Percentiles rank a stretch among this genome's conserved stretches.
These are phyloP conservation scores for Cyberlindnera euphorbiae DNA, from an alignment of 805 yeast species.

Conservation along the genomic window DNA sequence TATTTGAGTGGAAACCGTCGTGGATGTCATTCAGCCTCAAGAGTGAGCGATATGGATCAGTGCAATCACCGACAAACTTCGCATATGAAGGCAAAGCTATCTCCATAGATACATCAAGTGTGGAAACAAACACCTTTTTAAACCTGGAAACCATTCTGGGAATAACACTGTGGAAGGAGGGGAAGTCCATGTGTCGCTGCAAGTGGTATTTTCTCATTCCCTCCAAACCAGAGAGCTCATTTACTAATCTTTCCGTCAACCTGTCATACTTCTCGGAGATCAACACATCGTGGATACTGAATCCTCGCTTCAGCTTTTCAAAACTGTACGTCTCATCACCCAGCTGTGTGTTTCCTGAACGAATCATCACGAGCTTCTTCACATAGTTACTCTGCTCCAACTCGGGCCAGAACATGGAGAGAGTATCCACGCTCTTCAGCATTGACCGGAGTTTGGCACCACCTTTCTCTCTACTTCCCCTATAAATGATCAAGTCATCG, in stretches of 20 bases:
- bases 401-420: conserved; percentile 10
- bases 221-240: conserved; percentile 1
- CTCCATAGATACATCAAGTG: conserved; percentile 7
- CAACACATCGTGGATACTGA: conserved; percentile 9
- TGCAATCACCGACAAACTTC: conserved; percentile 2
- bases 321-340: conserved; percentile 2
- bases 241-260: conserved; percentile 5
- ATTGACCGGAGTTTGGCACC: conserved; percentile 2
- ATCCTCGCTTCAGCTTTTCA: conserved; percentile 10
- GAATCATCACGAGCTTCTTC: conserved; percentile 12
- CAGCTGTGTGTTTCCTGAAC: conserved; percentile 2
- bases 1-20: conserved; percentile 22
- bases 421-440: conserved; percentile 7
- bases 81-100: conserved; percentile 6
- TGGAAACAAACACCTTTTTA: conserved; percentile 12
- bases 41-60: conserved; percentile 2
- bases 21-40: conserved; percentile 16
- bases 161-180: conserved; percentile 5
- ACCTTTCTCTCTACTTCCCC: conserved; percentile 3
- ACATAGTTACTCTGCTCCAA: conserved; percentile 6
- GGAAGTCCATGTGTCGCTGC: conserved; percentile 9
- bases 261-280: conserved; percentile 8
- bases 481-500: conserved; percentile 31
- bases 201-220: conserved; percentile 11
- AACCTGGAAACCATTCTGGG: conserved; percentile 10